Base-by-base conservation (phyloP, 163 green algal genomes). In the Chlorella variabilis region DNA sequence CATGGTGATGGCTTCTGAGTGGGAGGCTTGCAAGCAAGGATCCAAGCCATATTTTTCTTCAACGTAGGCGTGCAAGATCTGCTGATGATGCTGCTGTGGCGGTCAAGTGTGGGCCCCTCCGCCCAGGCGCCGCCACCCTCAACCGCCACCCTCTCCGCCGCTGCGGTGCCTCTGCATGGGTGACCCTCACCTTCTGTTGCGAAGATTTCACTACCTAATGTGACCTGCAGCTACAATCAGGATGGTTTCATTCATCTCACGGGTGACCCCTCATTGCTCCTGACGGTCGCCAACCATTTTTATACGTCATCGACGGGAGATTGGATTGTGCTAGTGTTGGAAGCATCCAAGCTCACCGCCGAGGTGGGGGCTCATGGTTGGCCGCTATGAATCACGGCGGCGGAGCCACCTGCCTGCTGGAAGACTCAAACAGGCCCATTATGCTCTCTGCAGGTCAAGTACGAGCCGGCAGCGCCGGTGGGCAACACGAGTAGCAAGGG, bases 211-310 rank as follows among this genome's bases (percentile, higher is more conserved):
- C n/a, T n/a, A n/a, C n/a, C n/a, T n/a, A n/a, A n/a, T n/a, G n/a
- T n/a, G n/a, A 51, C 63, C 23, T 69, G 51, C 51, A 69, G 71
- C 20, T 88, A 73, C 41, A 18, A 71, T 48, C 77, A 91, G 77
- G 92, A 96, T 56, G 92, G 91, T 8, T 96, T 96, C 85, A 96
- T 89, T 27, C 92, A 96, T 75, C 75, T 96, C 0, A 95, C 92
- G 7, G 83, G 86, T 17, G 89, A 94, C 20, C 75, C 92, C 0
- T 1, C 56, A 1, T 81, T 93, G 41, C 86, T 96, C 36, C 77
- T 96, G 31, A 70, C 67, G 1, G 89, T 96, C 0, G 92, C 90
- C 48, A 96, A 96, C 81, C 89, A 94, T 25, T 96, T 96, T 51
- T 96, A 96, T 81, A 89, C 63, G 2, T 42, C 77, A 8, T 80